Percentiles rank a stretch among this genome's conserved stretches.
These are phyloP conservation scores for Boehmeria nivea DNA, from an alignment of 306 rosid species.

Conservation along the genomic window DNA sequence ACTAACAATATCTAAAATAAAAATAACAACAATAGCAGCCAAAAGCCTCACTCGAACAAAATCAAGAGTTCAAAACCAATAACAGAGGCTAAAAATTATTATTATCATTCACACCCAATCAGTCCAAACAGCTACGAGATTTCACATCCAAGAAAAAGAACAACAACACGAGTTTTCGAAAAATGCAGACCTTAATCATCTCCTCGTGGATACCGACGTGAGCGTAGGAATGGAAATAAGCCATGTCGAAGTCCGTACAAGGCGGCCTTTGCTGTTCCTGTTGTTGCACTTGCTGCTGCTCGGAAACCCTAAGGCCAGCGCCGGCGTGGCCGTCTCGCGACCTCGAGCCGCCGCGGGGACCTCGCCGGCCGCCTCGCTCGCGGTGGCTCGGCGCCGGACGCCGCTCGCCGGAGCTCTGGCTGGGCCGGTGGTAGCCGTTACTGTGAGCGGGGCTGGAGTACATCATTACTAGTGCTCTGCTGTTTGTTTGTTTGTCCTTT, in stretches of 20 bases:
- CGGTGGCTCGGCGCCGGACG: conserved; percentile 28
- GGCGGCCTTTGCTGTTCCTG: conserved; percentile 42
- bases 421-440: conserved; percentile 39
- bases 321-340: conserved; percentile 29
- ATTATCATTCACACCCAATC: no score
- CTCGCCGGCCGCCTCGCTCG: conserved; percentile 57
- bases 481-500: not conserved
- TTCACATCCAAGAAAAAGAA: no score
- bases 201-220: conserved; percentile 96
- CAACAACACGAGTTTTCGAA: no score
- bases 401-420: conserved; percentile 12
- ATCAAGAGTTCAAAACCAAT: no score
- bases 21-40: no score
- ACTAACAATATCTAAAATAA: no score
- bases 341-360: conserved; percentile 40
- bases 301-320: conserved; percentile 72
- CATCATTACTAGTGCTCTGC: conserved; percentile 18
- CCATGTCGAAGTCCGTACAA: conserved; percentile 88
- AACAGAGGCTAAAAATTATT: no score
- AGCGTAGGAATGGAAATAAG: conserved; percentile 87
- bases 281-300: conserved; percentile 15
- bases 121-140: no score
- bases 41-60: no score
- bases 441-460: conserved; percentile 31
- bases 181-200: conserved; percentile 73